These are phyloP conservation scores for Penicillium roqueforti DNA, from an alignment of 495 filamentous ascomycete species.

Conservation along the genomic window DNA sequence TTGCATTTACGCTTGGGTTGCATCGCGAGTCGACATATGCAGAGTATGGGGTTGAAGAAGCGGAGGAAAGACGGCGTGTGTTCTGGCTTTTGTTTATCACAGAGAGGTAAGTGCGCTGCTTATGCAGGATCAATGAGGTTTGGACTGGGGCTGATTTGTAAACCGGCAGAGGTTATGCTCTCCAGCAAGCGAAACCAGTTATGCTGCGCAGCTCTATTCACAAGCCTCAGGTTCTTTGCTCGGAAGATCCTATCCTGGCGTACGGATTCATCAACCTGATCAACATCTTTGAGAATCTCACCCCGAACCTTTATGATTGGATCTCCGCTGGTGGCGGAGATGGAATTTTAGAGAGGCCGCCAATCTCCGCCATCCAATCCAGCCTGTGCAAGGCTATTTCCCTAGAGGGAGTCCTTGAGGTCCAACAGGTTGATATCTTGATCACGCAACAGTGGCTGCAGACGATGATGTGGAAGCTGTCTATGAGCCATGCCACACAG, in stretches of 20 bases:
- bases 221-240: constrained; percentile 43
- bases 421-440: constrained; percentile 58
- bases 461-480: constrained; percentile 57
- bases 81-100: constrained; percentile 65
- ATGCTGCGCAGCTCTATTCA: constrained; percentile 49
- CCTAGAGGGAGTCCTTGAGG: constrained; percentile 47
- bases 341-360: constrained; percentile 32
- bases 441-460: constrained; percentile 62
- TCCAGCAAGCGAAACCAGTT: constrained; percentile 53
- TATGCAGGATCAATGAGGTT: not conserved
- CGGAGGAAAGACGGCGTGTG: constrained; percentile 50
- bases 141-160: not conserved
- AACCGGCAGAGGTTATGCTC: constrained; percentile 36
- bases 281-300: constrained; percentile 48
- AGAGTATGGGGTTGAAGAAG: constrained; percentile 42
- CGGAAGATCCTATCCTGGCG: constrained; percentile 44
- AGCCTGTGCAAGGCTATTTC: constrained; percentile 37
- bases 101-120: constrained; percentile 42
- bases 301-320: constrained; percentile 41
- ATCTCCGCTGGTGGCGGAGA: constrained; percentile 39
- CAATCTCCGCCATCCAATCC: constrained; percentile 38
- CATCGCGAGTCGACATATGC: constrained; percentile 54
- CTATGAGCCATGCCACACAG: constrained; percentile 52
- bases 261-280: constrained; percentile 54
- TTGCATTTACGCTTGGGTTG: constrained; percentile 56